A percentile compares a stretch with the other conserved stretches of the same genome.
These are phyloP conservation scores for Stylosanthes scabra DNA, from an alignment of 331 rosid species.

Conservation along the genomic window DNA sequence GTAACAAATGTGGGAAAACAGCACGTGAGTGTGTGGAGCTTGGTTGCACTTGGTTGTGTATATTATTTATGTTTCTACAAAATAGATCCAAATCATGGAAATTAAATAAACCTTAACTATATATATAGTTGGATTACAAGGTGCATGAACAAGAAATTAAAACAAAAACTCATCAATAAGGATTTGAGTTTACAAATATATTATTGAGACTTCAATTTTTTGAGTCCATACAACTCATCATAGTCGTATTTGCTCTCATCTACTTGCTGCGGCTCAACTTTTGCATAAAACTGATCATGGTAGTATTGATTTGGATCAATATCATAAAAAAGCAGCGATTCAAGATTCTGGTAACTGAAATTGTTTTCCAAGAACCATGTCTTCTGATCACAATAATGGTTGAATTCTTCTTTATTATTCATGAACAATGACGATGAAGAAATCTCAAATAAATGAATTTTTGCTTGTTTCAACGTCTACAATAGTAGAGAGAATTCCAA, in stretches of 20 bases:
- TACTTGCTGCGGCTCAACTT: constrained; percentile 42
- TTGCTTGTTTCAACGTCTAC: constrained; percentile 26
- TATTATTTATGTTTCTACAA: too few relatives aligned
- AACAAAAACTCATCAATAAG: too few relatives aligned
- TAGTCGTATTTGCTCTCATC: constrained; percentile 68
- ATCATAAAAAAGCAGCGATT: constrained; percentile 54
- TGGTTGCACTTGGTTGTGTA: too few relatives aligned
- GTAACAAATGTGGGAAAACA: too few relatives aligned
- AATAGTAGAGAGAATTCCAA: not conserved
- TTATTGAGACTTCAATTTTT: too few relatives aligned
- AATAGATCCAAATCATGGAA: too few relatives aligned
- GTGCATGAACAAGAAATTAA: too few relatives aligned
- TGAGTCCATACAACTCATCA: constrained; percentile 32
- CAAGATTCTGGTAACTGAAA: constrained; percentile 52
- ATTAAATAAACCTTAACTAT: too few relatives aligned
- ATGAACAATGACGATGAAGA: constrained; percentile 27
- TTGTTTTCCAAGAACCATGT: constrained; percentile 19
- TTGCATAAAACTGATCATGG: constrained; percentile 29
- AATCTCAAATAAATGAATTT: constrained; percentile 20
- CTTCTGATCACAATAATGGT: constrained; percentile 47
- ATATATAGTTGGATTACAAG: too few relatives aligned
- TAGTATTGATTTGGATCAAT: constrained; percentile 31
- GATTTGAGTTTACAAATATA: too few relatives aligned
- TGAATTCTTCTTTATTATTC: constrained; percentile 45
- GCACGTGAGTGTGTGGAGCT: too few relatives aligned